A percentile compares a stretch with the other conserved stretches of the same genome.
Conservation (phyloP, 208 protist species). For the Wallacemonas rigidus region DNA sequence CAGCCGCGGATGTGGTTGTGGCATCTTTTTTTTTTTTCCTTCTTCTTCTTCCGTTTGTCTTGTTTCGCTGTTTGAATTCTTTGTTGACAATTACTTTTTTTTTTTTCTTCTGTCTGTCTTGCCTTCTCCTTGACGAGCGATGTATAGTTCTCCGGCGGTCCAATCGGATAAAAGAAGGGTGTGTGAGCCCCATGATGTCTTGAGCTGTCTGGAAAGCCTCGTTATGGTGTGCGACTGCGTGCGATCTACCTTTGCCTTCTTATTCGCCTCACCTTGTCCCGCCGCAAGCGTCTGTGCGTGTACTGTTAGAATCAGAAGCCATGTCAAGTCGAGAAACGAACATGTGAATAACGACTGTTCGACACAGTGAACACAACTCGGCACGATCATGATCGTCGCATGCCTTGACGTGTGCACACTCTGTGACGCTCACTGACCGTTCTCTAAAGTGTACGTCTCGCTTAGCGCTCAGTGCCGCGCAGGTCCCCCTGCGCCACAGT, state of each 20-base stretch:
- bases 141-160: background rate
- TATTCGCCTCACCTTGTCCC: background rate
- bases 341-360: too few relatives aligned
- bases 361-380: too few relatives aligned
- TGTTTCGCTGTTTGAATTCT: too few relatives aligned
- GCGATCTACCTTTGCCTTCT: background rate
- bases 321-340: background rate
- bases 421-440: too few relatives aligned
- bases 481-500: too few relatives aligned
- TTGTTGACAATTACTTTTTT: background rate
- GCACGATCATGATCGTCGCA: too few relatives aligned
- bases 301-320: background rate
- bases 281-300: background rate
- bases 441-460: too few relatives aligned
- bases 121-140: constrained; percentile 8
- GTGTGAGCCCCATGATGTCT: background rate
- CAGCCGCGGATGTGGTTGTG: too few relatives aligned
- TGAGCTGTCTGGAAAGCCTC: background rate
- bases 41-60: too few relatives aligned
- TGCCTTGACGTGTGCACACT: too few relatives aligned
- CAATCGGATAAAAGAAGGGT: background rate
- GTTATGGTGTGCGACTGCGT: background rate
- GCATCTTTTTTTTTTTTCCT: too few relatives aligned
- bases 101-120: constrained; percentile 3
- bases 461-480: too few relatives aligned